A percentile compares a stretch with the other conserved stretches of the same genome.
Evolutionary conservation across 2,329 filamentous ascomycete species (phyloP).

Genomic region (Ascochyta lentis): DNA sequence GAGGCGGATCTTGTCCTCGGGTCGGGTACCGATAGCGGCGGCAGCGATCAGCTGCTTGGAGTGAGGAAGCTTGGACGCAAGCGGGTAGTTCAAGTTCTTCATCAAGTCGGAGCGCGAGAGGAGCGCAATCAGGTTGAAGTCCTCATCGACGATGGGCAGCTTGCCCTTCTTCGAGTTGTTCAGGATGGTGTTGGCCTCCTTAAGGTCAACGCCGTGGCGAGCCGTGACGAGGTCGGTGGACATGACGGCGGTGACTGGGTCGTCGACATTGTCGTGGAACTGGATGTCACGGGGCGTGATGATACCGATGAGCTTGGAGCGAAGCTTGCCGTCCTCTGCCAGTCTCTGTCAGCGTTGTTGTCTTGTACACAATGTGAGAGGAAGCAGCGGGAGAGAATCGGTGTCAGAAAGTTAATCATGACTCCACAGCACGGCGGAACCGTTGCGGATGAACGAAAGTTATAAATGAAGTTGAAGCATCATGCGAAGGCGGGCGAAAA

Average conservation of each 20-base stretch:
- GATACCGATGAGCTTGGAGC: constrained; percentile 95
- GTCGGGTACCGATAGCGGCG: constrained; percentile 92
- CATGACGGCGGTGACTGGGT: constrained; percentile 89
- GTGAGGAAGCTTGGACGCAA: constrained; percentile 93
- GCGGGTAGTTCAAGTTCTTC: constrained; percentile 97
- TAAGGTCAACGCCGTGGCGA: constrained; percentile 77
- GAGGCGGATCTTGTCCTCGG: constrained; percentile 87
- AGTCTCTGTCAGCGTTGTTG: constrained; percentile 30
- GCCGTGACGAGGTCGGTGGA: constrained; percentile 93
- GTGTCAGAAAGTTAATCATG: constrained; percentile 59
- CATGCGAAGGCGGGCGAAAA: constrained; percentile 58
- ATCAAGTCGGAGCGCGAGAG: constrained; percentile 79
- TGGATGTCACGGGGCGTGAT: constrained; percentile 98
- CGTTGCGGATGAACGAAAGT: constrained; percentile 99
- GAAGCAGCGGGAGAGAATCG: constrained; percentile 9
- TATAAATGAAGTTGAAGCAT: constrained; percentile 80
- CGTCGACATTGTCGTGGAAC: constrained; percentile 79
- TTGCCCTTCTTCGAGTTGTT: constrained; percentile 98
- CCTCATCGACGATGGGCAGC: constrained; percentile 85
- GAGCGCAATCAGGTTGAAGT: constrained; percentile 72
- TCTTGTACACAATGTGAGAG: constrained; percentile 3
- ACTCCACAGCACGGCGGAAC: constrained; percentile 87
- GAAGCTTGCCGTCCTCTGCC: constrained; percentile 86
- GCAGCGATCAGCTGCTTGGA: constrained; percentile 98
- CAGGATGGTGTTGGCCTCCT: constrained; percentile 91